Evolutionary conservation across 225 moss, liverwort and hornwort genomes (phyloP).

Genomic region (Polytrichum formosum): DNA sequence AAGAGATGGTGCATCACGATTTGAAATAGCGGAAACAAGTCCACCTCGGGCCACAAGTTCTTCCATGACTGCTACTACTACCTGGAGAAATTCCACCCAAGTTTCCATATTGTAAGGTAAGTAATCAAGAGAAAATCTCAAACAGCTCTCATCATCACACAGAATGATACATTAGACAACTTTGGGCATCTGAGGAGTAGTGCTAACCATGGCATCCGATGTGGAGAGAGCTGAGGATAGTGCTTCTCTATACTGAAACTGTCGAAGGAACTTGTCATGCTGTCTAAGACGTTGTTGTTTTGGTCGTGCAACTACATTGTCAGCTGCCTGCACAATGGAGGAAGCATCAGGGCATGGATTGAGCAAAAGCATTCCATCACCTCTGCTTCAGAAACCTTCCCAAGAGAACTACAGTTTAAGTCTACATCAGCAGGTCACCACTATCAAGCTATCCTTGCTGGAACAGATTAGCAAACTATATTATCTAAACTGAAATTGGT

Average conservation of each 20-base stretch:
- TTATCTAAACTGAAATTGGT: too few species aligned
- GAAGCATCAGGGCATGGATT: too few species aligned
- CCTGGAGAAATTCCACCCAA: constrained; percentile 28
- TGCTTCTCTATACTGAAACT: constrained; percentile 82
- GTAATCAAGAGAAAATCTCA: background rate
- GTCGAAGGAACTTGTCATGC: constrained; percentile 68
- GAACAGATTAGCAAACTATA: too few species aligned
- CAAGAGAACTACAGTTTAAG: too few species aligned
- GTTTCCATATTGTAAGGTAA: background rate
- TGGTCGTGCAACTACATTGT: constrained; percentile 41
- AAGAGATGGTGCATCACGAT: constrained; percentile 55
- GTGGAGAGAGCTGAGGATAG: constrained; percentile 57
- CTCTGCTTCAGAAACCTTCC: too few species aligned
- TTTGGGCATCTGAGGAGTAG: background rate
- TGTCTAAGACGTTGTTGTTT: constrained; percentile 38
- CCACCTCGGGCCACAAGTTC: constrained; percentile 86
- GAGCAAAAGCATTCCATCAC: too few species aligned
- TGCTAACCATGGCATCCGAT: constrained; percentile 50
- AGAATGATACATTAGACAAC: too few species aligned
- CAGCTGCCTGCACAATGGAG: constrained; percentile 51
- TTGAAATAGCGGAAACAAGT: constrained; percentile 69
- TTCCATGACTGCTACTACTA: constrained; percentile 78
- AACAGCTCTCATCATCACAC: background rate
- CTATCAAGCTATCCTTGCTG: too few species aligned
- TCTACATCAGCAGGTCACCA: too few species aligned